These are phyloP conservation scores for Begonia fuchsioides DNA, from an alignment of 306 rosid genomes.

Conservation along the genomic window DNA sequence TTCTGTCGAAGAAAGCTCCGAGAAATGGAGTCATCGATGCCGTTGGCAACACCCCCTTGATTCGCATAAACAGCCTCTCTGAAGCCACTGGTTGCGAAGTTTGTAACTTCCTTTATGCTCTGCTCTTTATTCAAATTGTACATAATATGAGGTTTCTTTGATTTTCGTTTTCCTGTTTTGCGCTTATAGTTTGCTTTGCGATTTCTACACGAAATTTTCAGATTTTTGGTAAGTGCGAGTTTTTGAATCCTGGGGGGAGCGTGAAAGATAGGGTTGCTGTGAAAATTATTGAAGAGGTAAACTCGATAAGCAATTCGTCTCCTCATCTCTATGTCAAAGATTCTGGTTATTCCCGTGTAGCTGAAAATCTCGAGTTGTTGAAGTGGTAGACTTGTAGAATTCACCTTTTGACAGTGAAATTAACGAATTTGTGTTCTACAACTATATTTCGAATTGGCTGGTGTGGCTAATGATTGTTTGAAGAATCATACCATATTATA, in stretches of 20 bases:
- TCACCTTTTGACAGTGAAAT: no score
- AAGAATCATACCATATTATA: no score
- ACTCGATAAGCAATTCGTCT: neutral
- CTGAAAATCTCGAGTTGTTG: no score
- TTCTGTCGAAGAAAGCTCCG: constrained; percentile 11
- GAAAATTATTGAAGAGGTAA: constrained; percentile 71
- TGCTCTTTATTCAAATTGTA: neutral
- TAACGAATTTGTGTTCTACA: no score
- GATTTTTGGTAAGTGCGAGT: constrained; percentile 90
- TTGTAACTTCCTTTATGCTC: neutral
- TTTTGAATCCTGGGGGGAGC: constrained; percentile 94
- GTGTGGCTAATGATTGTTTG: no score
- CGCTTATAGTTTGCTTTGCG: neutral
- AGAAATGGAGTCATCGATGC: constrained; percentile 47
- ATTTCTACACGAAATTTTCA: constrained; percentile 13
- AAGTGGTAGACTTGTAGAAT: no score
- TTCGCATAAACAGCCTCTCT: constrained; percentile 79
- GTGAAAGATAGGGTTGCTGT: constrained; percentile 91
- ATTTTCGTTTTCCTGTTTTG: neutral
- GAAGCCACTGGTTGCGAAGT: constrained; percentile 90
- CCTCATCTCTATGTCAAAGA: no score
- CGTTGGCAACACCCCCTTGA: constrained; percentile 81
- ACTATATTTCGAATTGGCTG: no score
- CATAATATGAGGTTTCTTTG: constrained; percentile 4
- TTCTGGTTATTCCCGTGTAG: no score